Evolutionary conservation across 331 rosid species (phyloP).

Genomic region (Quercus tomentella): DNA sequence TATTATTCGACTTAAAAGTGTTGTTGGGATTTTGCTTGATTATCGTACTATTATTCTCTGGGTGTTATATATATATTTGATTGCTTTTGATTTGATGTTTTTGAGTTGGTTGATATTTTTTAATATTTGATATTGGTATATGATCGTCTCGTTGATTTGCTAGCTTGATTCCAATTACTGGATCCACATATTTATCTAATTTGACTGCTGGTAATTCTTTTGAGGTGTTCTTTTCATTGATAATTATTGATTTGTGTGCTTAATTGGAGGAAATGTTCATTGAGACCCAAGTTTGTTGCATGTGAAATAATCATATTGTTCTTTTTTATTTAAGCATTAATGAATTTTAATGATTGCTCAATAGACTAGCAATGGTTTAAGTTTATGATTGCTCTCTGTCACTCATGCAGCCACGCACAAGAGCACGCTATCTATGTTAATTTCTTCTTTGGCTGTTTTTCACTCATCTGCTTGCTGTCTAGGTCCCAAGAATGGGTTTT

Average conservation of each 20-base stretch:
- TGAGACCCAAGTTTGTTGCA: background rate
- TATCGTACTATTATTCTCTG: too few species aligned
- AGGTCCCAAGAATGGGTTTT: too few species aligned
- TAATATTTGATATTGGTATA: background rate
- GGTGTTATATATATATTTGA: background rate
- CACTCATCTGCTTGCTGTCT: too few species aligned
- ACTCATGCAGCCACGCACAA: too few species aligned
- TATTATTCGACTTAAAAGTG: too few species aligned
- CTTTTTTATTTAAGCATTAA: background rate
- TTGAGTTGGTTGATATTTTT: background rate
- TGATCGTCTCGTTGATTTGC: constrained; percentile 11
- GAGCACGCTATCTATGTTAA: too few species aligned
- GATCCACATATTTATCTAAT: background rate
- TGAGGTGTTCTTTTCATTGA: background rate
- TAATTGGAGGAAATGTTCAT: background rate
- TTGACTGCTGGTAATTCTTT: background rate
- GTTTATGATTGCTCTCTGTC: too few species aligned
- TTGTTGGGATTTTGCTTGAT: too few species aligned
- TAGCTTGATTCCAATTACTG: background rate
- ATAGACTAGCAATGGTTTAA: too few species aligned
- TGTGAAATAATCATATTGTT: background rate
- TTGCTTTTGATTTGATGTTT: background rate
- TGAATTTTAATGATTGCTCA: too few species aligned
- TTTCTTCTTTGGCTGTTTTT: too few species aligned
- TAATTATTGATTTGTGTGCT: background rate